phyloP scores from a whole-genome alignment of 345 rosid genomes.

The Corchorus capsularis region DNA sequence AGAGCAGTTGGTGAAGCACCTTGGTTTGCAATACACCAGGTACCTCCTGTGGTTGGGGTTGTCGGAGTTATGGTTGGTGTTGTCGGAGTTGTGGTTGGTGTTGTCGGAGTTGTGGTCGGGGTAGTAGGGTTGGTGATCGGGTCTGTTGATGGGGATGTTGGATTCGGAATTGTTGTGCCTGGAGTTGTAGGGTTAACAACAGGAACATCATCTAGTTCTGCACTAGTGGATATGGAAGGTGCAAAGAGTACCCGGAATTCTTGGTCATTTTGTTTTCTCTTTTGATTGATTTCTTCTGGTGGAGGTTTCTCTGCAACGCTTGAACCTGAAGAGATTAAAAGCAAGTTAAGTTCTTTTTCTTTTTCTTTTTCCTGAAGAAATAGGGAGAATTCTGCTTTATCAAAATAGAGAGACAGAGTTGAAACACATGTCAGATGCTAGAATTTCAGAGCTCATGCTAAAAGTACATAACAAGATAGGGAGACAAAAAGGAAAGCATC shows the following conservation, averaged over 20 bases:
- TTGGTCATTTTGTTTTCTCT: conserved; percentile 21
- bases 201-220: conserved; percentile 54
- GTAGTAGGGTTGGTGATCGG: conserved; percentile 4
- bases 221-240: conserved; percentile 24
- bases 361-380: conserved; percentile 20
- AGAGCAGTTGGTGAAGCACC: conserved; percentile 73
- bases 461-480: not conserved
- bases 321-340: conserved; percentile 50
- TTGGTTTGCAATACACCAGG: conserved; percentile 82
- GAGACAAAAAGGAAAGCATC: not conserved
- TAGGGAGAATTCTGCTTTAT: not conserved
- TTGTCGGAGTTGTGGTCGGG: conserved; percentile 30
- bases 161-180: conserved; percentile 51
- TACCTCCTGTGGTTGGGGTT: conserved; percentile 43
- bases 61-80: conserved; percentile 31
- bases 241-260: conserved; percentile 34
- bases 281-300: conserved; percentile 31
- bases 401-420: not conserved
- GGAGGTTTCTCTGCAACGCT: conserved; percentile 40
- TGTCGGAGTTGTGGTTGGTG: conserved; percentile 31
- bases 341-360: conserved; percentile 19
- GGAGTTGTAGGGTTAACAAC: conserved; percentile 75
- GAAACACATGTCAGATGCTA: not conserved
- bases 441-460: not conserved
- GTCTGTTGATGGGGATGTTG: conserved; percentile 37